Percentiles rank a stretch among this genome's conserved stretches.
Conservation (phyloP, 352 stramenopile genomes). For the Pythium coloratum region DNA sequence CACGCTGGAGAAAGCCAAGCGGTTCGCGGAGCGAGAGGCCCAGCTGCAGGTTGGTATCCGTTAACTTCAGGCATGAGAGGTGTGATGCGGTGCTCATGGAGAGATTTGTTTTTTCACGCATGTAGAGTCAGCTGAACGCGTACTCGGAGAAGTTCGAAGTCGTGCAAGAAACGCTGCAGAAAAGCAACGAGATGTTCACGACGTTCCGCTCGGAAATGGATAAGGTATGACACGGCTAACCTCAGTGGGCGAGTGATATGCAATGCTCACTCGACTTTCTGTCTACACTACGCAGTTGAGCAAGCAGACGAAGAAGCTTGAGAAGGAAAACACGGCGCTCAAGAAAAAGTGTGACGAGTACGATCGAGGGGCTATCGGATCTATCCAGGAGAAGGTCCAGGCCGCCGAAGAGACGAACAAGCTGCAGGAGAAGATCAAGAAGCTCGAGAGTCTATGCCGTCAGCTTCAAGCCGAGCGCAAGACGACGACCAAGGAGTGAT, state of each 20-base stretch:
- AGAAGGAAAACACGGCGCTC: constrained; percentile 81
- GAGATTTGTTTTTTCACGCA: background rate
- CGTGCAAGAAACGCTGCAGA: constrained; percentile 81
- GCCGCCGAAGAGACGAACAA: constrained; percentile 63
- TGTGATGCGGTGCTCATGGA: background rate
- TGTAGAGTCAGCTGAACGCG: constrained; percentile 63
- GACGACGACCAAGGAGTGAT: constrained; percentile 23
- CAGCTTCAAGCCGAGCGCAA: constrained; percentile 82
- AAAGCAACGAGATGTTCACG: constrained; percentile 87
- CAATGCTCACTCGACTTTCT: background rate
- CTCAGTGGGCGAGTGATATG: background rate
- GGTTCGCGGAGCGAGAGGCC: constrained; percentile 76
- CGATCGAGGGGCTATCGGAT: constrained; percentile 69
- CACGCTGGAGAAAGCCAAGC: constrained; percentile 82
- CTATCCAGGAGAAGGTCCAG: constrained; percentile 74
- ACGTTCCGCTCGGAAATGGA: constrained; percentile 86
- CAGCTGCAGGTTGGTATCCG: constrained; percentile 54
- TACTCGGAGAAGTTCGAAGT: constrained; percentile 88
- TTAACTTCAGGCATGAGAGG: background rate
- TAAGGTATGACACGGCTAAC: constrained; percentile 37
- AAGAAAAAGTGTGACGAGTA: constrained; percentile 85
- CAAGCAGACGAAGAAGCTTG: constrained; percentile 85
- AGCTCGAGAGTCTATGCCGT: constrained; percentile 80
- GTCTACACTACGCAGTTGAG: constrained; percentile 38
- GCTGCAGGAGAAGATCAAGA: constrained; percentile 80